Evolutionary conservation across 306 rosid species (phyloP).

Genomic region (Prunus dulcis): DNA sequence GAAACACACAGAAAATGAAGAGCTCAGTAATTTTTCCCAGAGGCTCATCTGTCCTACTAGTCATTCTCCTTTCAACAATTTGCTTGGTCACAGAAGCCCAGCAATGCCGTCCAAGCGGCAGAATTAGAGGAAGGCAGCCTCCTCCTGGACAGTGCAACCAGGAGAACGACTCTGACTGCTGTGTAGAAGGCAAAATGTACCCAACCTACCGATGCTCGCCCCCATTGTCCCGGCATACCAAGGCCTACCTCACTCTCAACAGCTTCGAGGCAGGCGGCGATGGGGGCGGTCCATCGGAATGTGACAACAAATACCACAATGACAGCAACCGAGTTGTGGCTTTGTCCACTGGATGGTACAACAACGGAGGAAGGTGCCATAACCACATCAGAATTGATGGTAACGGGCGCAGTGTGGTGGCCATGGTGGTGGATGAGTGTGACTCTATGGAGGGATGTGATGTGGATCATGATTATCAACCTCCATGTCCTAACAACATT

Average conservation of each 20-base stretch:
- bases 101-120: constrained; percentile 23
- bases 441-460: constrained; percentile 48
- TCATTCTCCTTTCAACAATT: background rate
- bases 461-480: constrained; percentile 30
- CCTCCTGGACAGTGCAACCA: constrained; percentile 21
- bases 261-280: constrained; percentile 41
- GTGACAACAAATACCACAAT: constrained; percentile 37
- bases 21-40: background rate
- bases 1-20: constrained; percentile 2
- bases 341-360: constrained; percentile 42
- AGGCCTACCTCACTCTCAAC: constrained; percentile 43
- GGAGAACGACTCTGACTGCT: constrained; percentile 25
- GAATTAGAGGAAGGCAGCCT: constrained; percentile 8
- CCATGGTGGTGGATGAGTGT: constrained; percentile 55
- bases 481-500: constrained; percentile 29
- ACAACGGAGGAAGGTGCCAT: constrained; percentile 26
- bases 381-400: constrained; percentile 7
- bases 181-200: constrained; percentile 26
- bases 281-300: constrained; percentile 37
- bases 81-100: constrained; percentile 5
- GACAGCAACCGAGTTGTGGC: constrained; percentile 34
- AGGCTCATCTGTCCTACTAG: background rate
- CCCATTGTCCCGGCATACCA: constrained; percentile 12
- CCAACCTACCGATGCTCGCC: constrained; percentile 42
- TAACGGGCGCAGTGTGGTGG: constrained; percentile 22